Percentiles rank a stretch among this genome's conserved stretches.
phyloP scores from a whole-genome alignment of 2,329 filamentous ascomycete species.

The Penicillium thymicola region DNA sequence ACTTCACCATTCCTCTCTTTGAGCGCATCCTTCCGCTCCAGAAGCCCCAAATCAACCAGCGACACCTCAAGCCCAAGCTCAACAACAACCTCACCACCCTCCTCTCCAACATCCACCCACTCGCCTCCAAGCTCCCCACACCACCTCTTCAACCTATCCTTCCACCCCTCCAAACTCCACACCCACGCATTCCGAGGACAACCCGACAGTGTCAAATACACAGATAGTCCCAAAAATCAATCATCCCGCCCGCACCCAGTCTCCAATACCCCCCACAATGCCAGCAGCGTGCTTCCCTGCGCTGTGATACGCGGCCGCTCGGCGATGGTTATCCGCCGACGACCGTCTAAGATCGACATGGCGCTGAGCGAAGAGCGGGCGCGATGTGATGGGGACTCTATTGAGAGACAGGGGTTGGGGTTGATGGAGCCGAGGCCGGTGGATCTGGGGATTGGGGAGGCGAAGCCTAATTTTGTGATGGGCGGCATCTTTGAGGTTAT shows the following conservation, averaged over 20 bases:
- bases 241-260: not conserved
- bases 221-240: not conserved
- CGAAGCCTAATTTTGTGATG: slow-evolving; percentile 42
- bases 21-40: slow-evolving; percentile 30
- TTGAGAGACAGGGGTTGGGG: slow-evolving; percentile 41
- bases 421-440: slow-evolving; percentile 47
- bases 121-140: slow-evolving; percentile 10
- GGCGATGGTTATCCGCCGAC: slow-evolving; percentile 37
- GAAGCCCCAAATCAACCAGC: slow-evolving; percentile 18
- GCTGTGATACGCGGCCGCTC: slow-evolving; percentile 30
- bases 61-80: slow-evolving; percentile 21
- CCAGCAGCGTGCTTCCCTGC: slow-evolving; percentile 25
- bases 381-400: slow-evolving; percentile 37
- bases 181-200: slow-evolving; percentile 1
- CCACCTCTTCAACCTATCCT: slow-evolving; percentile 21
- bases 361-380: slow-evolving; percentile 43
- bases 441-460: slow-evolving; percentile 23
- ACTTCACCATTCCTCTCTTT: slow-evolving; percentile 29
- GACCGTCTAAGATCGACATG: slow-evolving; percentile 45
- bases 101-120: slow-evolving; percentile 19
- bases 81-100: slow-evolving; percentile 27
- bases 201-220: not conserved
- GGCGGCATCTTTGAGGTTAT: slow-evolving; percentile 49
- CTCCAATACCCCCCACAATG: not conserved
- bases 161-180: slow-evolving; percentile 31